Conservation (phyloP, 2,329 filamentous ascomycete species). For the Aureobasidium melanogenum region DNA sequence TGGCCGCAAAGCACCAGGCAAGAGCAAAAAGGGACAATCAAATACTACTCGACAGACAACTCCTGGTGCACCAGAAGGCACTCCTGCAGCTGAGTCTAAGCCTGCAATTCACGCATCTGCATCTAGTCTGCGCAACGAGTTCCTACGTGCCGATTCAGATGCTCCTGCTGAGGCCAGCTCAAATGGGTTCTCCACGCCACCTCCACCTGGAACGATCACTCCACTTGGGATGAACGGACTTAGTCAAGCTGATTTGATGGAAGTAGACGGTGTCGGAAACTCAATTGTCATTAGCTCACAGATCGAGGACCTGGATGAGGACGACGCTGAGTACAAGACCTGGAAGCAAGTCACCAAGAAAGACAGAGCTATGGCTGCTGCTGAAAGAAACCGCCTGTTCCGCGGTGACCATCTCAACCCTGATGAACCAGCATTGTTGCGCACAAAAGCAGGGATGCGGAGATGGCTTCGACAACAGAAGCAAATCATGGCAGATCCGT, state of each 20-base stretch:
- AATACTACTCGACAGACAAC: constrained; percentile 61
- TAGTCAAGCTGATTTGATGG: constrained; percentile 77
- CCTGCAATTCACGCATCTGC: constrained; percentile 46
- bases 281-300: constrained; percentile 58
- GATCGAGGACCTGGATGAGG: constrained; percentile 69
- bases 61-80: constrained; percentile 66
- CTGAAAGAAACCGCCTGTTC: constrained; percentile 80
- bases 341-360: constrained; percentile 99
- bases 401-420: constrained; percentile 73
- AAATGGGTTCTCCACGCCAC: constrained; percentile 79
- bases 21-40: constrained; percentile 58
- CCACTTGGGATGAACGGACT: constrained; percentile 64
- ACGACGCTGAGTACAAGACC: constrained; percentile 85
- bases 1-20: constrained; percentile 77
- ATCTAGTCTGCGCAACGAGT: constrained; percentile 43
- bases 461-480: constrained; percentile 74
- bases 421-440: constrained; percentile 78
- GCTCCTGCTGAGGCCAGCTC: constrained; percentile 61
- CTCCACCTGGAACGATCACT: constrained; percentile 62
- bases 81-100: constrained; percentile 67
- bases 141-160: constrained; percentile 63
- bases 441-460: constrained; percentile 82
- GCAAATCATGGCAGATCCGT: constrained; percentile 35
- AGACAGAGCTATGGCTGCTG: constrained; percentile 76
- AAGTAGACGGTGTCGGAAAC: constrained; percentile 65